These are phyloP conservation scores for Flaveria bidentis DNA, from an alignment of 129 eudicot genomes.

Conservation along the genomic window DNA sequence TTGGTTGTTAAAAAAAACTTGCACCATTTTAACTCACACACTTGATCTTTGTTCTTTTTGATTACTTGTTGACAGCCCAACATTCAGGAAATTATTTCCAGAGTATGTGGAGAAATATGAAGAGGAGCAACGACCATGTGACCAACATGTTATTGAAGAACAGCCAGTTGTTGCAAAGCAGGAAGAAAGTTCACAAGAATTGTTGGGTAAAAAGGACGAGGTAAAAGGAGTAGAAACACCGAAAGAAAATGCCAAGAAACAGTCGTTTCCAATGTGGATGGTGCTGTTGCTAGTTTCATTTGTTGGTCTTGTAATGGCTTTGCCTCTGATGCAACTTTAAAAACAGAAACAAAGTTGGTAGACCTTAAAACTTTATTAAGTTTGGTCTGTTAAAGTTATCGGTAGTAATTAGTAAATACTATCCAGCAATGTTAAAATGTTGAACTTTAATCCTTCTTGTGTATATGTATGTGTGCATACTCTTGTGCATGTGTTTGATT, in stretches of 20 bases:
- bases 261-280: conserved; percentile 74
- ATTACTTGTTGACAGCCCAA: conserved; percentile 44
- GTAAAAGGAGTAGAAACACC: conserved; percentile 40
- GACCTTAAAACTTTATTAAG: conserved; percentile 19
- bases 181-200: conserved; percentile 37
- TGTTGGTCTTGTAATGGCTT: conserved; percentile 79
- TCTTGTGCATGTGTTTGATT: conserved; percentile 21
- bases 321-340: conserved; percentile 85
- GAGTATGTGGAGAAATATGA: conserved; percentile 89
- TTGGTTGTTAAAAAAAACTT: neutral
- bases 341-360: neutral
- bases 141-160: conserved; percentile 44
- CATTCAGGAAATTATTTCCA: conserved; percentile 87
- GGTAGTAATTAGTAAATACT: conserved; percentile 6
- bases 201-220: conserved; percentile 47
- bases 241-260: conserved; percentile 43
- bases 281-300: conserved; percentile 65
- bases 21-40: neutral
- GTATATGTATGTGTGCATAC: conserved; percentile 11
- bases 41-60: neutral
- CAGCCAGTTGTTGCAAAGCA: conserved; percentile 22
- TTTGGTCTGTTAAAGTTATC: conserved; percentile 27
- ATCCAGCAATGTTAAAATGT: neutral
- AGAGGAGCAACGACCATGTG: conserved; percentile 50
- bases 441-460: conserved; percentile 24